Conservation (phyloP, 441 rosid genomes). For the Euphorbia schlechtendalii region DNA sequence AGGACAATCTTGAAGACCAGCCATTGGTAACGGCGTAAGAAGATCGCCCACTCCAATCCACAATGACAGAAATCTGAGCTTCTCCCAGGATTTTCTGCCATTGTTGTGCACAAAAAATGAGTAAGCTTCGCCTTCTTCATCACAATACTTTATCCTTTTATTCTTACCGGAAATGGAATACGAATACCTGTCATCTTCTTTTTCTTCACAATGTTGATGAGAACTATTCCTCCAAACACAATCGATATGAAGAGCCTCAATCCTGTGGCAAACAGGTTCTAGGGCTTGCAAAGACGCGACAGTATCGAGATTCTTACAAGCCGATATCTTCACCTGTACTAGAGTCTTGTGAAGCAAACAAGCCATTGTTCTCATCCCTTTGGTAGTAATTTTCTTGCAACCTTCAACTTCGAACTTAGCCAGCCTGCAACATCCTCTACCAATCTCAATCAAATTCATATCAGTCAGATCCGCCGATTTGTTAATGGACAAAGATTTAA, state of each 20-base stretch:
- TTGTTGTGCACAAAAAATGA: constrained; percentile 16
- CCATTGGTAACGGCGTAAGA: constrained; percentile 45
- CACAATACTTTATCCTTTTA: constrained; percentile 47
- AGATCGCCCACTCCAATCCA: constrained; percentile 76
- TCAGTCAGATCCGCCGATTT: constrained; percentile 63
- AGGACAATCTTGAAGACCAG: constrained; percentile 70
- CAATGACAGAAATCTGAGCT: constrained; percentile 53
- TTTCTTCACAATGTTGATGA: constrained; percentile 19
- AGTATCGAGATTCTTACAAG: constrained; percentile 59
- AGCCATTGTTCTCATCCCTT: constrained; percentile 63
- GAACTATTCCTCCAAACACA: constrained; percentile 59
- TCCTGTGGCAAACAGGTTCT: constrained; percentile 53
- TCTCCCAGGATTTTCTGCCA: constrained; percentile 57
- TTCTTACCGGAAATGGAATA: constrained; percentile 21
- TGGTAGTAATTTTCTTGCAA: constrained; percentile 61
- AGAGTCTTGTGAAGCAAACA: constrained; percentile 40
- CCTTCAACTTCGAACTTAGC: constrained; percentile 70
- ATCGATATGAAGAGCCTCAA: constrained; percentile 65
- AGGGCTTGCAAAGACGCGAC: constrained; percentile 51
- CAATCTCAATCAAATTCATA: constrained; percentile 76
- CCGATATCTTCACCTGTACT: constrained; percentile 60
- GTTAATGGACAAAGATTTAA: constrained; percentile 51
- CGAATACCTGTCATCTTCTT: constrained; percentile 9
- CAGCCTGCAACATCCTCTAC: constrained; percentile 62
- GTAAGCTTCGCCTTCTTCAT: constrained; percentile 11